These are phyloP conservation scores for Coemansia sp. DNA, from an alignment of 192 early-diverging fungal genomes.

Conservation along the genomic window DNA sequence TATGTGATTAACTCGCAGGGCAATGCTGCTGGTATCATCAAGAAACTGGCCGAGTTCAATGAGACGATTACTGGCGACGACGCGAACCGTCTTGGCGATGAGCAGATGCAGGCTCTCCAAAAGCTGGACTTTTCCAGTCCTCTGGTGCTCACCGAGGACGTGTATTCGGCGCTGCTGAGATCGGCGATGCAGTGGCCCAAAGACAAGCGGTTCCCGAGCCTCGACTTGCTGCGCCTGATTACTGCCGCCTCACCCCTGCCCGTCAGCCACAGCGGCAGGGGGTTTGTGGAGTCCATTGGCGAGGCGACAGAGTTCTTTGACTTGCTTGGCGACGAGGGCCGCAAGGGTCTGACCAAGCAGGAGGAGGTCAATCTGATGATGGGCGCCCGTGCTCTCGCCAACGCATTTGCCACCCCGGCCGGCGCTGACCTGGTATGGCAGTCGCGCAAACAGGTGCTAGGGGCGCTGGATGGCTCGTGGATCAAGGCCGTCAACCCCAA, in stretches of 20 bases:
- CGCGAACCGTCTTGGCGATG: conserved; percentile 14
- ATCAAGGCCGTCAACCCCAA: conserved; percentile 25
- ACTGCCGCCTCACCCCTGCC: conserved; percentile 57
- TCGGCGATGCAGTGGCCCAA: conserved; percentile 72
- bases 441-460: conserved; percentile 26
- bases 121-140: conserved; percentile 13
- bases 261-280: conserved; percentile 23
- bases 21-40: conserved; percentile 70
- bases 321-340: conserved; percentile 10
- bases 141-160: conserved; percentile 44
- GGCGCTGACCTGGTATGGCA: conserved; percentile 52
- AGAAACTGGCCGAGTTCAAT: conserved; percentile 78
- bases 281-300: conserved; percentile 48
- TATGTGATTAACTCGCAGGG: conserved; percentile 73
- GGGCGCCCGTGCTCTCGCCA: conserved; percentile 68
- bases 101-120: conserved; percentile 21
- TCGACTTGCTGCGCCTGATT: conserved; percentile 81
- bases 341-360: conserved; percentile 24
- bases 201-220: conserved; percentile 71
- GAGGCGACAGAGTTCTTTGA: conserved; percentile 37
- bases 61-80: conserved; percentile 42
- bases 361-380: conserved; percentile 81
- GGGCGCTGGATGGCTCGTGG: conserved; percentile 40
- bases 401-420: conserved; percentile 64
- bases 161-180: conserved; percentile 55